phyloP scores from a whole-genome alignment of 805 yeast species.

The Candida cerambycidarum region DNA sequence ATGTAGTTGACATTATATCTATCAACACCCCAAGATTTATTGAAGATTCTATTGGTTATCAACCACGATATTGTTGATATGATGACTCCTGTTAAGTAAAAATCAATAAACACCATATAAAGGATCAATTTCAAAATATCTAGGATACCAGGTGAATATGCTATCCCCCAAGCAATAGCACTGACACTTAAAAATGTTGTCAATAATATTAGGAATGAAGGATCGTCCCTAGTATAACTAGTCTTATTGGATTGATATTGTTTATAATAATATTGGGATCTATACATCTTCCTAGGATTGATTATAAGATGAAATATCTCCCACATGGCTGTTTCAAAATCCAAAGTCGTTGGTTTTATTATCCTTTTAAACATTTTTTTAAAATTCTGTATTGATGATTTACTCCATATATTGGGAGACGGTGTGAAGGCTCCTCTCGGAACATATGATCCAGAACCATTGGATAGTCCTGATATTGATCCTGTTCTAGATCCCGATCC shows the following conservation, averaged over 20 bases:
- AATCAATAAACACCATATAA: constrained; percentile 85
- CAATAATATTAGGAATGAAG: constrained; percentile 76
- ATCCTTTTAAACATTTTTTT: constrained; percentile 34
- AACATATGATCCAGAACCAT: constrained; percentile 2
- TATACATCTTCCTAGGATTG: constrained; percentile 79
- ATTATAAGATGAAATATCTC: constrained; percentile 74
- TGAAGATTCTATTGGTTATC: constrained; percentile 64
- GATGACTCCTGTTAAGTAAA: constrained; percentile 64
- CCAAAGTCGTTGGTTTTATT: constrained; percentile 75
- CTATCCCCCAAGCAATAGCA: constrained; percentile 89
- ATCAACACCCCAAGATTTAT: constrained; percentile 28
- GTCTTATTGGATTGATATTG: constrained; percentile 34
- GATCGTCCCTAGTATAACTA: constrained; percentile 89
- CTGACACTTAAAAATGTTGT: constrained; percentile 65
- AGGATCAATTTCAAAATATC: constrained; percentile 66
- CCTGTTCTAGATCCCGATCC: constrained; percentile 19
- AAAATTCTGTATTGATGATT: constrained; percentile 20
- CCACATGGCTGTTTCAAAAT: constrained; percentile 92
- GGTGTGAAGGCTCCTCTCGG: constrained; percentile 3
- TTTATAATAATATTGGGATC: constrained; percentile 72
- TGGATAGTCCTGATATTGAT: constrained; percentile 18
- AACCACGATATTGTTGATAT: constrained; percentile 76
- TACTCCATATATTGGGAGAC: constrained; percentile 7
- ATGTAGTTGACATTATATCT: constrained; percentile 40
- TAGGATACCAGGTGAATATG: constrained; percentile 63